A percentile compares a stretch with the other conserved stretches of the same genome.
Conservation (phyloP, 805 yeast genomes). For the Ogataea nitratoaversa region DNA sequence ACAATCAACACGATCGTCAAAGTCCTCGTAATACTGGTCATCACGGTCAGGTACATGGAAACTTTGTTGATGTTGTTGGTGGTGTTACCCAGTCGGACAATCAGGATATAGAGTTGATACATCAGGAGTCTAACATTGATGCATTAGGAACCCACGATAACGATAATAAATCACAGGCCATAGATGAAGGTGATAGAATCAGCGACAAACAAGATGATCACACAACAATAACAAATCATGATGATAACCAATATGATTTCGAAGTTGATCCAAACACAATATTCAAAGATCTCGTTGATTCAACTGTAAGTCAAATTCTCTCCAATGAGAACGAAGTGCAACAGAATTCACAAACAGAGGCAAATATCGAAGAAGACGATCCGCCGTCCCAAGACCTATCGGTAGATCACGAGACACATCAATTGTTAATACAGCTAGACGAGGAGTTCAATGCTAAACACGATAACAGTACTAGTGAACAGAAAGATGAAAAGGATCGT, state of each 20-base stretch:
- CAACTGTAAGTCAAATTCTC: constrained; percentile 5
- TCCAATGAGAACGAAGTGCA: background rate
- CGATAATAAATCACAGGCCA: too few relatives aligned
- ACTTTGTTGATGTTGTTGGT: background rate
- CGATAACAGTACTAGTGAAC: background rate
- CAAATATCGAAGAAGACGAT: too few relatives aligned
- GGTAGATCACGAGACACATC: background rate
- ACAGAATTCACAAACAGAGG: background rate
- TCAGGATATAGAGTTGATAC: background rate
- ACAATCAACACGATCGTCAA: background rate
- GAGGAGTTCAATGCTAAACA: background rate
- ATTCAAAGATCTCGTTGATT: constrained; percentile 10
- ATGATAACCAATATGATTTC: background rate
- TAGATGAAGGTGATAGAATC: too few relatives aligned
- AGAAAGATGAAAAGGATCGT: background rate
- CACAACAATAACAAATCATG: background rate
- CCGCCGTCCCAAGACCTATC: too few relatives aligned
- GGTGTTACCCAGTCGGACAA: background rate
- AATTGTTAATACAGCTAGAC: background rate
- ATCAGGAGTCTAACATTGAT: too few relatives aligned
- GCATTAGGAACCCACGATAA: too few relatives aligned
- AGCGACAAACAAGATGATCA: too few relatives aligned
- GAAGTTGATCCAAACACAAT: constrained; percentile 13
- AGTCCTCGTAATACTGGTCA: background rate
- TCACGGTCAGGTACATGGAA: background rate